Base-by-base conservation (phyloP, 495 filamentous ascomycete species). In the Podospora pseudoanserina region DNA sequence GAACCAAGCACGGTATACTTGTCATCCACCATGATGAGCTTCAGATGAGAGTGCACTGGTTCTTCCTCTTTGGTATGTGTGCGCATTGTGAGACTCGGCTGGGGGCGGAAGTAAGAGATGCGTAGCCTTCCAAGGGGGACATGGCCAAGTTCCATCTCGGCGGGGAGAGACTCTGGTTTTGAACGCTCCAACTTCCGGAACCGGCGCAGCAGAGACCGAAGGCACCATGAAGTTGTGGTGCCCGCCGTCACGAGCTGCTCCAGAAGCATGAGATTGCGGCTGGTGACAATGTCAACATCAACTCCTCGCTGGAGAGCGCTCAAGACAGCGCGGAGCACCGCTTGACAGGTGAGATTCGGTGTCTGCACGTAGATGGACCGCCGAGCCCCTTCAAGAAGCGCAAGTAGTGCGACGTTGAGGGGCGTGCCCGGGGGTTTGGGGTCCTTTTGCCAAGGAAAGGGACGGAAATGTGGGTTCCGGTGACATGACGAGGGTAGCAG, bases 171-270 rank as follows among this genome's bases (percentile, higher is more conserved):
- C 27, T 28, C 64, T 27, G 7, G 18, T 7, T 53, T 16, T 34
- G 28, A 26, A 11, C 69, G 60, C 62, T 70, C 30, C 13, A 84
- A 70, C 5, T 67, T 73, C 4, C 69, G 67, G 70, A 86, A 86
- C 6, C 76, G 76, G 39, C 79, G 76, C 11, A 86, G 75, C 1
- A 93, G 78, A 27, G 80, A 82, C 60, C 76, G 77, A 5, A 92
- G 69, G 60, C 85, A 88, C 60, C 83, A 79, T 32, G 83, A 79
- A 0, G 90, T 92, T 2, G 84, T 87, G 0, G 87, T 90, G 13
- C 88, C 88, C 0, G 89, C 87, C 0, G 91, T 92, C 55, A 88
- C 75, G 18, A 92, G 79, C 76, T 92, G 91, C 75, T 92, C 91
- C 7, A 92, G 72, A 16, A 88, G 55, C 91, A 93, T 92, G 80